These are phyloP conservation scores for Penicillium paradoxum DNA, from an alignment of 495 filamentous ascomycete species.

Conservation along the genomic window DNA sequence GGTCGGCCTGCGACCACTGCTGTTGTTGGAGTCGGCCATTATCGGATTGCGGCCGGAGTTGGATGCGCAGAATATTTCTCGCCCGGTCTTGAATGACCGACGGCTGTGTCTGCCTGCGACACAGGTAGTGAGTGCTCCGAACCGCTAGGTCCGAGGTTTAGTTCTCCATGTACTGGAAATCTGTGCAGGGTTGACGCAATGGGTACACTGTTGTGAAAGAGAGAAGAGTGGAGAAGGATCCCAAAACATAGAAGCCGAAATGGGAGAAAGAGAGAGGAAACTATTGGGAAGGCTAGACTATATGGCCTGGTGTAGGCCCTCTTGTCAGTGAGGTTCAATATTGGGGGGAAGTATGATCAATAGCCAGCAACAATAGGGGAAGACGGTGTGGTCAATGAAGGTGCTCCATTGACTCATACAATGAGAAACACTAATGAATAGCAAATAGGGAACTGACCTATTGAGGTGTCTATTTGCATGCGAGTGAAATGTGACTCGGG, in stretches of 20 bases:
- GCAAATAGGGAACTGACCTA: slow-evolving; percentile 8
- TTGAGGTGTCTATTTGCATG: slow-evolving; percentile 11
- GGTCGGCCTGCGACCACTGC: slow-evolving; percentile 24
- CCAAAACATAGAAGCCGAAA: not conserved
- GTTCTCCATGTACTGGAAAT: slow-evolving; percentile 28
- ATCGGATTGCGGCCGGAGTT: slow-evolving; percentile 17
- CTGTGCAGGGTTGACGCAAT: slow-evolving; percentile 23
- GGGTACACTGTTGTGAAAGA: slow-evolving; percentile 9
- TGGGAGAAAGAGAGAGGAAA: not conserved
- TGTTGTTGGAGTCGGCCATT: slow-evolving; percentile 40
- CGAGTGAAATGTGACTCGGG: not conserved
- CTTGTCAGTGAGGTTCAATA: slow-evolving; percentile 6
- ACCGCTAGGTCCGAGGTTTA: slow-evolving; percentile 19
- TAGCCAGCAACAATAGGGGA: slow-evolving; percentile 6
- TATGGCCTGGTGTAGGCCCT: not conserved
- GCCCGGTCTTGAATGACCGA: slow-evolving; percentile 17
- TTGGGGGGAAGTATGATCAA: not conserved
- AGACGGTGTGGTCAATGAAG: not conserved
- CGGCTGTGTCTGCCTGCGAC: slow-evolving; percentile 24
- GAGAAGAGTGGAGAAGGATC: slow-evolving; percentile 8
- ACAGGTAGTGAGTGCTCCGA: slow-evolving; percentile 22
- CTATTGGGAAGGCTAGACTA: slow-evolving; percentile 1
- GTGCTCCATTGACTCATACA: not conserved
- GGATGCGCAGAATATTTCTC: slow-evolving; percentile 5
- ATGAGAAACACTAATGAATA: not conserved